Percentiles rank a stretch among this genome's conserved stretches.
These are phyloP conservation scores for Tremellales sp. DNA, from an alignment of 1,284 basidiomycete species.

Conservation along the genomic window DNA sequence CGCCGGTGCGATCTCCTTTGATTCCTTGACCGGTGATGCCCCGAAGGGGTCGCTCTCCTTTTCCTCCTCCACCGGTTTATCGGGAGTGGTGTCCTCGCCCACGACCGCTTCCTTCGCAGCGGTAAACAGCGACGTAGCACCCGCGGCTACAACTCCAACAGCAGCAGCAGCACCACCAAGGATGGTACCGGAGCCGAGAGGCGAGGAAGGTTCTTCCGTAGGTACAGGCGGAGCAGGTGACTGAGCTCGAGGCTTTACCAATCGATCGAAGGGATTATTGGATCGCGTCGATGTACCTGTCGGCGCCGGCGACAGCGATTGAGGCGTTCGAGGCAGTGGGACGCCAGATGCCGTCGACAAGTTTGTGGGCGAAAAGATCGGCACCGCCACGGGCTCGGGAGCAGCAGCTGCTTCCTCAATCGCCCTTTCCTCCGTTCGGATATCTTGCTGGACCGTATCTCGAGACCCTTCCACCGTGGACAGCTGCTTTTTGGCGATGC, in stretches of 20 bases:
- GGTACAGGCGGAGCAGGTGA: conserved; percentile 5
- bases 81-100: conserved; percentile 10
- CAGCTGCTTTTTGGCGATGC: conserved; percentile 93
- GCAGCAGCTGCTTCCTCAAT: conserved; percentile 50
- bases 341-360: conserved; percentile 60
- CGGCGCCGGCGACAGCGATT: conserved; percentile 48
- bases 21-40: not conserved
- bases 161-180: conserved; percentile 25
- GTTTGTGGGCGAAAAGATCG: conserved; percentile 31
- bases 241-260: conserved; percentile 42
- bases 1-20: conserved; percentile 3
- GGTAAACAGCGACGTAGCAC: conserved; percentile 21
- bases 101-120: conserved; percentile 28
- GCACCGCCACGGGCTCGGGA: conserved; percentile 54
- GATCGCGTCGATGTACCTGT: conserved; percentile 59
- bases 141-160: conserved; percentile 23
- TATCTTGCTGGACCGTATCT: conserved; percentile 66
- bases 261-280: conserved; percentile 89
- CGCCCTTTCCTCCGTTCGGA: conserved; percentile 62
- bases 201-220: not conserved
- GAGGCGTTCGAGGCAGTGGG: conserved; percentile 66
- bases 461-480: conserved; percentile 75
- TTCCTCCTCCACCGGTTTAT: conserved; percentile 5
- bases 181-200: conserved; percentile 13
- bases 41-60: conserved; percentile 2